A percentile compares a stretch with the other conserved stretches of the same genome.
phyloP scores from a whole-genome alignment of 1,139 yeast species.

The Arxiozyma bovina region DNA sequence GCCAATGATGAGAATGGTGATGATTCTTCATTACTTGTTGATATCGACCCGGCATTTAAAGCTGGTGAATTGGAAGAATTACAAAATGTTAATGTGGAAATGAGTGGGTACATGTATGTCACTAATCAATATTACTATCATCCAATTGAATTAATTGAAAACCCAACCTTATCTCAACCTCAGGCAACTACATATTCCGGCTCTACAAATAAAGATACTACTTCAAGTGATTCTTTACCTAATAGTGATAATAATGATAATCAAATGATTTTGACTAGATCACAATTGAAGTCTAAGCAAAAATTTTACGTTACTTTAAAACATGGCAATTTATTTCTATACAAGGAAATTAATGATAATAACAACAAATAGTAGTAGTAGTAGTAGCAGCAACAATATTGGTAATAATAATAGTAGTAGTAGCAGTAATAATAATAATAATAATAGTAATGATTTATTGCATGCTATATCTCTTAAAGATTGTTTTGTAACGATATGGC shows the following conservation, averaged over 20 bases:
- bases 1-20: slow-evolving; percentile 16
- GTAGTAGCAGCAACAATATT: too few species aligned
- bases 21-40: slow-evolving; percentile 10
- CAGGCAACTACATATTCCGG: background rate
- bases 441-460: slow-evolving; percentile 43
- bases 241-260: slow-evolving; percentile 5
- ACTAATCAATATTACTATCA: slow-evolving; percentile 62
- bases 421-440: slow-evolving; percentile 29
- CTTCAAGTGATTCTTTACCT: slow-evolving; percentile 9
- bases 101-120: slow-evolving; percentile 75
- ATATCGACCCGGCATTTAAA: slow-evolving; percentile 37
- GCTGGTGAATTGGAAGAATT: slow-evolving; percentile 59
- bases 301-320: slow-evolving; percentile 60
- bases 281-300: slow-evolving; percentile 39
- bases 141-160: slow-evolving; percentile 42
- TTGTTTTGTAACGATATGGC: slow-evolving; percentile 78
- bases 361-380: too few species aligned
- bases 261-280: slow-evolving; percentile 15
- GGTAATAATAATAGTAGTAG: too few species aligned
- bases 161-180: background rate
- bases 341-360: slow-evolving; percentile 40
- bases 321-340: slow-evolving; percentile 80
- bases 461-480: slow-evolving; percentile 73
- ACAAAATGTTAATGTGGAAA: slow-evolving; percentile 55
- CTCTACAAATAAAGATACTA: background rate